Percentiles rank a stretch among this genome's conserved stretches.
These are phyloP conservation scores for Vigna nakashimae DNA, from an alignment of 306 rosid genomes.

Conservation along the genomic window DNA sequence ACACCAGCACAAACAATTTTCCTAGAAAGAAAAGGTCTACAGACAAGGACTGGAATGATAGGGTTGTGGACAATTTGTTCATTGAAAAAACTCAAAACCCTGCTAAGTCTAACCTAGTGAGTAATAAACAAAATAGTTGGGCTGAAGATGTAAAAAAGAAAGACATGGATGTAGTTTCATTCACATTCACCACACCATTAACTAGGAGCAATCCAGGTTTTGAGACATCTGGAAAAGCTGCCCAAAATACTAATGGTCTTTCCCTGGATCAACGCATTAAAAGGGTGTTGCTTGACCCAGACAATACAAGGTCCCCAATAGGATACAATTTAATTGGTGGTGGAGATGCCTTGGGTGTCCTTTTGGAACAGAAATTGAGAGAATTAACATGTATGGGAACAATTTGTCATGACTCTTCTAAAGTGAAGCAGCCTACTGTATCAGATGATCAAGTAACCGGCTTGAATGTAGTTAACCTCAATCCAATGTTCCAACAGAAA, in stretches of 20 bases:
- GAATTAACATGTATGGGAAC: constrained; percentile 70
- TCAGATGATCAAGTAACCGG: constrained; percentile 46
- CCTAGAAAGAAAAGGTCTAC: constrained; percentile 88
- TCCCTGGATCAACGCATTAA: constrained; percentile 66
- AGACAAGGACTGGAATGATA: constrained; percentile 72
- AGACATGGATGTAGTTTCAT: constrained; percentile 90
- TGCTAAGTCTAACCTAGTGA: constrained; percentile 53
- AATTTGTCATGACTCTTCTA: constrained; percentile 52
- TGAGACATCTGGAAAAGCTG: constrained; percentile 57
- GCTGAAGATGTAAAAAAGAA: constrained; percentile 67
- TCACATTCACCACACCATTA: constrained; percentile 94
- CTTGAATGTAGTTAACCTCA: constrained; percentile 44
- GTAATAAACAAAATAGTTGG: constrained; percentile 56
- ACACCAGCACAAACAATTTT: constrained; percentile 60
- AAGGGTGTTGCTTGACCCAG: constrained; percentile 63
- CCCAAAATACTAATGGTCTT: constrained; percentile 46
- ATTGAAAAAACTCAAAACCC: constrained; percentile 66
- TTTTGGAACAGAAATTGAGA: constrained; percentile 87
- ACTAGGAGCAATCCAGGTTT: constrained; percentile 62
- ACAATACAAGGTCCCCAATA: constrained; percentile 65
- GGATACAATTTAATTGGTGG: constrained; percentile 79
- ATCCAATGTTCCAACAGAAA: constrained; percentile 51
- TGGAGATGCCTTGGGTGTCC: constrained; percentile 84
- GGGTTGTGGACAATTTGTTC: constrained; percentile 55
- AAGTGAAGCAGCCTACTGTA: constrained; percentile 53